Evolutionary conservation across 805 yeast species (phyloP).

Genomic region (Metschnikowia similis): DNA sequence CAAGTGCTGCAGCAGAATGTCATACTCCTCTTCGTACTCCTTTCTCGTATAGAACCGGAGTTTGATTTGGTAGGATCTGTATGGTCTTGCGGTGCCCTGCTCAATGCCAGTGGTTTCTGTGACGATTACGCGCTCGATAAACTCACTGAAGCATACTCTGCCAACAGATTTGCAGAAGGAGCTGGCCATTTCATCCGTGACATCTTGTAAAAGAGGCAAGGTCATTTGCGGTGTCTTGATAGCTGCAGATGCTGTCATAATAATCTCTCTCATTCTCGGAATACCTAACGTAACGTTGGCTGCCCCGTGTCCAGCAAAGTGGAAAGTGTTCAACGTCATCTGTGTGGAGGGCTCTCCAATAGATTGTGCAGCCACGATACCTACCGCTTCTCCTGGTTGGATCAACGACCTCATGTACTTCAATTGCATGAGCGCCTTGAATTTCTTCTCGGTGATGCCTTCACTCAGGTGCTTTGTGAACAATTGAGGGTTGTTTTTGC

Average conservation of each 20-base stretch:
- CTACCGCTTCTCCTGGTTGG: constrained; percentile 97
- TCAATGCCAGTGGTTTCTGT: constrained; percentile 80
- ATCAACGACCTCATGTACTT: constrained; percentile 95
- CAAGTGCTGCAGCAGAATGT: constrained; percentile 73
- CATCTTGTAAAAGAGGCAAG: constrained; percentile 75
- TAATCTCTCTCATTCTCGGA: constrained; percentile 99
- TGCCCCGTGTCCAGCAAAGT: constrained; percentile 99
- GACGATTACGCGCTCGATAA: constrained; percentile 78
- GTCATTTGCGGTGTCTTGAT: constrained; percentile 99
- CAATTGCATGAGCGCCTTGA: constrained; percentile 95
- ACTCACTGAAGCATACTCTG: constrained; percentile 79
- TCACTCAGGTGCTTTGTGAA: constrained; percentile 52
- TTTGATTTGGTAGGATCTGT: constrained; percentile 71
- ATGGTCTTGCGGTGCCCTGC: constrained; percentile 39
- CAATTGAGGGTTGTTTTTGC: constrained; percentile 49
- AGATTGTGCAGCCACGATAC: constrained; percentile 96
- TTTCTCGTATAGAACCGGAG: constrained; percentile 68
- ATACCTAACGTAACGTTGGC: constrained; percentile 99
- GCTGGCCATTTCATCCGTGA: constrained; percentile 83
- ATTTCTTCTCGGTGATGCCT: constrained; percentile 69
- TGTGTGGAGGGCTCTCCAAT: constrained; percentile 99
- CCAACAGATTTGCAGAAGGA: constrained; percentile 89
- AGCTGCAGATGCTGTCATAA: constrained; percentile 95
- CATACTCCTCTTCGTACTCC: constrained; percentile 86
- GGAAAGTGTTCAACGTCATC: constrained; percentile 96